Percentiles rank a stretch among this genome's conserved stretches.
Conservation (phyloP, 2,329 filamentous ascomycete genomes). For the Calonectria leucothoes region DNA sequence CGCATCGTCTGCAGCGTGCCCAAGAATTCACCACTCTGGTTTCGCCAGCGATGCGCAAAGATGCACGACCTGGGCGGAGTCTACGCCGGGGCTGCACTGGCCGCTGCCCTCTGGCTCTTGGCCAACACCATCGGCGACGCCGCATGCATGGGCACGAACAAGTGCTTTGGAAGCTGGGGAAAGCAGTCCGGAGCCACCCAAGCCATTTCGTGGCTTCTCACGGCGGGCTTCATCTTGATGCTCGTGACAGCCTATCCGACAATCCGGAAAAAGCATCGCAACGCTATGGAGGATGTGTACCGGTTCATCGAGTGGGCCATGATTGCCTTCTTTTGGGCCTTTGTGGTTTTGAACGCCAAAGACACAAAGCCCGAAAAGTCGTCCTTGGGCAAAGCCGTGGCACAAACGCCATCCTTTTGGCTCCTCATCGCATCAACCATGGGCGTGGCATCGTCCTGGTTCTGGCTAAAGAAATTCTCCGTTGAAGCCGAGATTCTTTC, state of each 20-base stretch:
- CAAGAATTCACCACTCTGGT: conserved; percentile 58
- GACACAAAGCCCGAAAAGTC: conserved; percentile 49
- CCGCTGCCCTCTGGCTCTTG: conserved; percentile 61
- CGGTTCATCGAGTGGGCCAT: conserved; percentile 78
- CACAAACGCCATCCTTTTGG: conserved; percentile 67
- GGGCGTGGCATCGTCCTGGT: conserved; percentile 78
- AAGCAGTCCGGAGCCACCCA: conserved; percentile 51
- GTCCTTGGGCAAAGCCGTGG: conserved; percentile 51
- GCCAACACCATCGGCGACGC: conserved; percentile 48
- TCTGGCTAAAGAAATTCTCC: conserved; percentile 73
- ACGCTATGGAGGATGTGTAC: conserved; percentile 77
- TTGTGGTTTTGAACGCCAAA: conserved; percentile 66
- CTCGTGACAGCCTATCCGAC: conserved; percentile 71
- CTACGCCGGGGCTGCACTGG: conserved; percentile 61
- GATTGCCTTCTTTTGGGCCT: conserved; percentile 73
- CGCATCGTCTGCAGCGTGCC: conserved; percentile 57
- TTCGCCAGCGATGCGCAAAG: conserved; percentile 59
- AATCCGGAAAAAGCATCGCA: conserved; percentile 71
- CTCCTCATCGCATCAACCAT: conserved; percentile 72
- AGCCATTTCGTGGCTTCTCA: conserved; percentile 68
- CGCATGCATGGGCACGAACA: conserved; percentile 26
- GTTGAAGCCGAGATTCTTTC: conserved; percentile 78
- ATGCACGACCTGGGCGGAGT: conserved; percentile 64
- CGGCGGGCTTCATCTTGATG: conserved; percentile 69
- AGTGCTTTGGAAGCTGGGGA: conserved; percentile 32